Percentiles rank a stretch among this genome's conserved stretches.
Conservation (phyloP, 2,329 filamentous ascomycete genomes). For the Aspergillus transmontanensis region DNA sequence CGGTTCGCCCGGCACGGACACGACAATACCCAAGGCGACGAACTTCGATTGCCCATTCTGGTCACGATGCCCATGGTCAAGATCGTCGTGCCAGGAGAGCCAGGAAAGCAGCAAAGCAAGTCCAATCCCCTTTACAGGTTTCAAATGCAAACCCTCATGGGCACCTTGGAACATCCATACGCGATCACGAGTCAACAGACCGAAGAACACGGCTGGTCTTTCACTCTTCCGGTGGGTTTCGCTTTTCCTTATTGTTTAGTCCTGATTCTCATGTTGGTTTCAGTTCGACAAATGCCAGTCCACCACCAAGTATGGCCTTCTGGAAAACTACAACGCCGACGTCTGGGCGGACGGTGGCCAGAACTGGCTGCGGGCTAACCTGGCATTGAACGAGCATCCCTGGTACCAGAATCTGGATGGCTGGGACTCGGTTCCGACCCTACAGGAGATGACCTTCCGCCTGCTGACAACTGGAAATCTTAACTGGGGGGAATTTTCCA, state of each 20-base stretch:
- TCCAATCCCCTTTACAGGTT: not conserved
- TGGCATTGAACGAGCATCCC: not conserved
- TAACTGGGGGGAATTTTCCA: not conserved
- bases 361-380: not conserved
- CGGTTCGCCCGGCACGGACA: not conserved
- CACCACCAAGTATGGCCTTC: not conserved
- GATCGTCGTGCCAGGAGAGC: too few relatives aligned
- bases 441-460: not conserved
- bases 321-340: not conserved
- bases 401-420: not conserved
- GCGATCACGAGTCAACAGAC: not conserved
- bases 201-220: not conserved
- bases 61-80: not conserved
- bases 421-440: not conserved
- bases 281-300: not conserved
- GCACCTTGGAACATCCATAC: not conserved
- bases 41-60: not conserved
- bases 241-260: not conserved
- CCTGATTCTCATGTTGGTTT: not conserved
- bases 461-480: rapidly evolving
- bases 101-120: too few relatives aligned
- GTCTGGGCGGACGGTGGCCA: not conserved
- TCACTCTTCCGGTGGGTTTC: too few relatives aligned
- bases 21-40: not conserved
- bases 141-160: not conserved